These are phyloP conservation scores for Tolypocladium guangdongense DNA, from an alignment of 2,329 filamentous ascomycete species.

Conservation along the genomic window DNA sequence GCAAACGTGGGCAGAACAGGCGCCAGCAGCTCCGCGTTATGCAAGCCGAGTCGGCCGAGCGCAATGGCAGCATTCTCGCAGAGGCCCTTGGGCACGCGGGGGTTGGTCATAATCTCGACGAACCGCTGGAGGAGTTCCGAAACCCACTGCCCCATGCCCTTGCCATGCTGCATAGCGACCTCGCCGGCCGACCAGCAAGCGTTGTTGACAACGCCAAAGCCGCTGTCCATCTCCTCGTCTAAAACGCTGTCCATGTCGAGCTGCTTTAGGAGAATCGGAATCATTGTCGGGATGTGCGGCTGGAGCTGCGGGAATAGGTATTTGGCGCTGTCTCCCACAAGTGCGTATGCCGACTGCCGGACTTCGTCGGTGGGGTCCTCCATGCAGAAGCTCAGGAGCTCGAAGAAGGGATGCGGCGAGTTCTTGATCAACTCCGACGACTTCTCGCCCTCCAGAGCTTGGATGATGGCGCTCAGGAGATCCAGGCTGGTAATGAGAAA, in stretches of 20 bases:
- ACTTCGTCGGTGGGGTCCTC: constrained; percentile 86
- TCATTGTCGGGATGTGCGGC: constrained; percentile 58
- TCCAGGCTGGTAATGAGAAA: constrained; percentile 94
- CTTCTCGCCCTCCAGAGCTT: constrained; percentile 66
- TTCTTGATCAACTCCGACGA: constrained; percentile 65
- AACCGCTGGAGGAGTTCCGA: constrained; percentile 67
- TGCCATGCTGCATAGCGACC: constrained; percentile 70
- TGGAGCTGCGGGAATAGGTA: constrained; percentile 79
- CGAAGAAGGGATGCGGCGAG: constrained; percentile 77
- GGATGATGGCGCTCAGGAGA: constrained; percentile 83
- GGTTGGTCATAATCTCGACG: constrained; percentile 73
- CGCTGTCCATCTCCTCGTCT: constrained; percentile 72
- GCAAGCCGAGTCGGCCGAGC: constrained; percentile 74
- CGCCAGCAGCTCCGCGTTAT: constrained; percentile 65
- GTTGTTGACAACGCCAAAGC: constrained; percentile 93
- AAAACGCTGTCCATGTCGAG: constrained; percentile 69
- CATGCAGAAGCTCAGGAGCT: constrained; percentile 85
- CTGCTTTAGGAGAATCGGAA: constrained; percentile 77
- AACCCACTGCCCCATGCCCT: constrained; percentile 66
- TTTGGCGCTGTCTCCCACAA: constrained; percentile 89
- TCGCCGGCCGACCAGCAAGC: constrained; percentile 96
- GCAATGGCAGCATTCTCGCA: constrained; percentile 93
- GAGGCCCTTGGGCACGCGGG: constrained; percentile 74
- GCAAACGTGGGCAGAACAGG: constrained; percentile 73
- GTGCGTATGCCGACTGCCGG: constrained; percentile 87